Conservation (phyloP, 345 rosid species). For the Aegle marmelos region DNA sequence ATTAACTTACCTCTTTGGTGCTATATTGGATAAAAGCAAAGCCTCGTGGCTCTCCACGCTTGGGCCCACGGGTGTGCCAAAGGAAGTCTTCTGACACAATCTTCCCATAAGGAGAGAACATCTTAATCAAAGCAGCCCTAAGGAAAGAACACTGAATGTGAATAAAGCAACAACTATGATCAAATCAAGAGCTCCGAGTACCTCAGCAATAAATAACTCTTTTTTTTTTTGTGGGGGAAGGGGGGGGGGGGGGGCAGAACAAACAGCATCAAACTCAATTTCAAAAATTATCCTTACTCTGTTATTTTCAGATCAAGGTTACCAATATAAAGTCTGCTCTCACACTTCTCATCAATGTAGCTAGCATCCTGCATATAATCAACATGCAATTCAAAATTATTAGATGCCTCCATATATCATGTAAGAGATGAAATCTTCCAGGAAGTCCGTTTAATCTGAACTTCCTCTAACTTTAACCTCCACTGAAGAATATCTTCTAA, state of each 20-base stretch:
- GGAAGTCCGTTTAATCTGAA: background rate
- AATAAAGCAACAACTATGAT: background rate
- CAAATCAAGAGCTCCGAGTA: background rate
- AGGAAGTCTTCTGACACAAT: constrained; percentile 81
- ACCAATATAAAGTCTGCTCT: constrained; percentile 72
- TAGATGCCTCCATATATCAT: constrained; percentile 2
- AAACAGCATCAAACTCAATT: background rate
- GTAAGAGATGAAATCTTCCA: background rate
- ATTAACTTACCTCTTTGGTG: constrained; percentile 69
- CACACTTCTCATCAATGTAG: constrained; percentile 60
- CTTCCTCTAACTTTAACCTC: background rate
- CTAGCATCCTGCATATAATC: constrained; percentile 50
- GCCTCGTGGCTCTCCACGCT: constrained; percentile 88
- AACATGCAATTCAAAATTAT: constrained; percentile 2
- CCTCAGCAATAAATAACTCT: background rate
- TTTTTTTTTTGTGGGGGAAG: too few relatives aligned
- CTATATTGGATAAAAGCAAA: constrained; percentile 80
- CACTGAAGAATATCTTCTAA: background rate
- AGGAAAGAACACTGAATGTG: background rate
- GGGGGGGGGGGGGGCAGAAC: too few relatives aligned
- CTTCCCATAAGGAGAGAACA: constrained; percentile 90
- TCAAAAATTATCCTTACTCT: constrained; percentile 49
- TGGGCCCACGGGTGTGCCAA: constrained; percentile 94
- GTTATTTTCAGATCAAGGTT: constrained; percentile 86
- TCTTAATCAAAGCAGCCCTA: constrained; percentile 84